Conservation (phyloP, 2,329 filamentous ascomycete genomes). For the Diplodia corticola region DNA sequence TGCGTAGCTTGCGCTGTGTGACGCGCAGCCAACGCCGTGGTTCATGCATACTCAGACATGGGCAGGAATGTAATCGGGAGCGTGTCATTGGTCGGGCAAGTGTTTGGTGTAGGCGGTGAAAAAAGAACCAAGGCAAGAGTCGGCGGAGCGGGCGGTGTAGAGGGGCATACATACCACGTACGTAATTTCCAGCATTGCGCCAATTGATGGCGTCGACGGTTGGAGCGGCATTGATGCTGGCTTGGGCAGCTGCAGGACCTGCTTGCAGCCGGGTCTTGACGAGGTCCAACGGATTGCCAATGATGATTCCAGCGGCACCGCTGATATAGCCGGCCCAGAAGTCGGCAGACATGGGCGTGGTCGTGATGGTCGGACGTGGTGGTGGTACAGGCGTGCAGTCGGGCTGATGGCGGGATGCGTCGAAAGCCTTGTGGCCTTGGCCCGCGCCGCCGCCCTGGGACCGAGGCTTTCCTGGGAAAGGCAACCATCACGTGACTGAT, state of each 20-base stretch:
- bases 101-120: background rate
- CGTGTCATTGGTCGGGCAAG: too few relatives aligned
- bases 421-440: too few relatives aligned
- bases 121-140: too few relatives aligned
- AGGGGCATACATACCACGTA: constrained; percentile 20
- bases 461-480: background rate
- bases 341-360: constrained; percentile 70
- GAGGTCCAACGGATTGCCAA: constrained; percentile 83
- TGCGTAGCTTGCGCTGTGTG: too few relatives aligned
- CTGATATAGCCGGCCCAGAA: constrained; percentile 94
- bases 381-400: background rate
- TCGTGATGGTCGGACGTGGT: background rate
- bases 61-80: too few relatives aligned
- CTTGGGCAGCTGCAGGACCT: constrained; percentile 35
- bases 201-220: background rate
- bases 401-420: background rate
- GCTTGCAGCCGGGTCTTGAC: constrained; percentile 82
- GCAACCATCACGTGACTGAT: background rate
- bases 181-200: constrained; percentile 23
- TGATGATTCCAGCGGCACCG: constrained; percentile 80
- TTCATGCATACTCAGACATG: too few relatives aligned
- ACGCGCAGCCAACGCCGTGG: too few relatives aligned
- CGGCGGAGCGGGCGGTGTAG: background rate
- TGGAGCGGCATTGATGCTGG: background rate
- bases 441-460: background rate